Evolutionary conservation across 352 stramenopile species (phyloP).

Genomic region (Lagenidium giganteum): DNA sequence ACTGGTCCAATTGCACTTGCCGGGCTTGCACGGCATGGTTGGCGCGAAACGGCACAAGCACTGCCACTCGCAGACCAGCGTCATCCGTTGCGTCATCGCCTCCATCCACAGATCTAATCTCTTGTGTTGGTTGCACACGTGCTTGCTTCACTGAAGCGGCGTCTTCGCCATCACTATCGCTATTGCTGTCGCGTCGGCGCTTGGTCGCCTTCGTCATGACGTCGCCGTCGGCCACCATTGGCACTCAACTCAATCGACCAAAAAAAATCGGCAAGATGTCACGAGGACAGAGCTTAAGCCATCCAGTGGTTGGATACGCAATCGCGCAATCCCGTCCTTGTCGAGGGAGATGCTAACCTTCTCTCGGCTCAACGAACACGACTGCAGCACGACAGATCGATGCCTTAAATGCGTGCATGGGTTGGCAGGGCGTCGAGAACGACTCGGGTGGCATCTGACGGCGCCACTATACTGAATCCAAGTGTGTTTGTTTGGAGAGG

Average conservation of each 20-base stretch:
- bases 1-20: conserved; percentile 80
- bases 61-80: conserved; percentile 29
- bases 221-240: no score
- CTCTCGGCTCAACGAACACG: conserved; percentile 93
- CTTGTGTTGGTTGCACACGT: no score
- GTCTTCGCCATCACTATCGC: no score
- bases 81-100: conserved; percentile 25
- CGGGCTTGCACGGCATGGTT: conserved; percentile 86
- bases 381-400: neutral
- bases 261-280: conserved; percentile 81
- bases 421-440: conserved; percentile 33
- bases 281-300: conserved; percentile 81
- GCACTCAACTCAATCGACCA: no score
- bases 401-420: conserved; percentile 13
- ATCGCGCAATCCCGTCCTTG: conserved; percentile 89
- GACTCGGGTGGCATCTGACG: accelerated
- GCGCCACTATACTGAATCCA: no score
- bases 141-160: no score
- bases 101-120: no score
- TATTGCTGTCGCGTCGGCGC: no score
- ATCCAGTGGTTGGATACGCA: conserved; percentile 75
- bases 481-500: no score
- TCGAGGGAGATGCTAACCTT: conserved; percentile 94
- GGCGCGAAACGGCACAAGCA: conserved; percentile 95
- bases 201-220: no score